Base-by-base conservation (phyloP, 2,329 filamentous ascomycete species). In the Fusarium sp. region DNA sequence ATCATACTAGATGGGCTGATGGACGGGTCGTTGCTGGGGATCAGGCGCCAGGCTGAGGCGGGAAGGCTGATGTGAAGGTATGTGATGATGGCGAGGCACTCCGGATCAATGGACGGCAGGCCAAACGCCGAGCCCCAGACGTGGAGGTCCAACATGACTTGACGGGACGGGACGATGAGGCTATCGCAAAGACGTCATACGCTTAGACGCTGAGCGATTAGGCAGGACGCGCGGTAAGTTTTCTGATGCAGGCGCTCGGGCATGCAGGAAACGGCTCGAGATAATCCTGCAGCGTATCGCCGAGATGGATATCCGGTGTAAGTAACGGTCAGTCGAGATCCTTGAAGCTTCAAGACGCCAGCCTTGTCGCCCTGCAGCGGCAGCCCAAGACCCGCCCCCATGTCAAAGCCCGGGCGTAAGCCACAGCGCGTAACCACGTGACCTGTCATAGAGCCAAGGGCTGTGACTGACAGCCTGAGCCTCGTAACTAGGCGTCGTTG, bases 61-160 rank as follows among this genome's bases (percentile, higher is more conserved):
- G 89, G 88, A 27, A 94, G 85, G 67, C 88, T 88, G 77, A 90
- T 86, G 70, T 90, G 89, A 66, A 97, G 87, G 81, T 95, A 95
- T 63, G 94, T 91, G 75, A 98, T 91, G 50, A 93, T 88, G 32
- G 95, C 95, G 70, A 97, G 90, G 81, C 95, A 98, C 86, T 97
- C 94, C 54, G 96, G 88, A 79, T 98, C 95, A 78, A 98, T 93
- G 50, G 97, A 98, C 15, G 96, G 92, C 52, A 98, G 90, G 45
- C 91, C 92, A 82, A 98, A 97, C 45, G 94, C 95, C 64, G 95
- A 92, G 59, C 95, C 95, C 93, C 95, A 97, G 79, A 98, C 89
- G 84, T 98, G 93, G 69, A 99, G 90, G 84, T 96, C 90, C 59
- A 84, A 72, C 83, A 84, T 84, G 59, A 56, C 65, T 43, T 54